A percentile compares a stretch with the other conserved stretches of the same genome.
Conservation (phyloP, 2,329 filamentous ascomycete species). For the Cercospora citrullina region DNA sequence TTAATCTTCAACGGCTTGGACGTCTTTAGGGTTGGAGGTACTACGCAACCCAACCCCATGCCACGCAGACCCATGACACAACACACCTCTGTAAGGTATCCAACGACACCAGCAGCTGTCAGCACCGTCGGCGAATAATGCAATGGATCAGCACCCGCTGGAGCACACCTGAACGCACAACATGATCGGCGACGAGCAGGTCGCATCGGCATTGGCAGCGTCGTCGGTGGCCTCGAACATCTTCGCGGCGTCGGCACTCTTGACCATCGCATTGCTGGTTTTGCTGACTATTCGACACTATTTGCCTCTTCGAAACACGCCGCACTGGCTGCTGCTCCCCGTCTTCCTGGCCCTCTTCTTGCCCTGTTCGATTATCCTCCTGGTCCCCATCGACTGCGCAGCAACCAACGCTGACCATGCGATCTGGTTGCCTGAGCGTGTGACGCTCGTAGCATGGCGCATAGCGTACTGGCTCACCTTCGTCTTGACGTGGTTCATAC, state of each 20-base stretch:
- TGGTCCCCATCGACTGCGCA: slow-evolving; percentile 94
- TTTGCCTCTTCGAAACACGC: slow-evolving; percentile 84
- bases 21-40: too few relatives aligned
- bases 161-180: not conserved
- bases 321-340: slow-evolving; percentile 83
- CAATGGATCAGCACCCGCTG: not conserved
- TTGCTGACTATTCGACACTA: slow-evolving; percentile 86
- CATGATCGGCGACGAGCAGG: slow-evolving; percentile 13
- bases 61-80: not conserved
- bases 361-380: slow-evolving; percentile 83
- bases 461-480: slow-evolving; percentile 98
- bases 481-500: slow-evolving; percentile 89
- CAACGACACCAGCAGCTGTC: not conserved
- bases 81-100: not conserved
- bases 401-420: slow-evolving; percentile 57
- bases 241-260: slow-evolving; percentile 71
- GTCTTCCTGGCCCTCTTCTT: slow-evolving; percentile 96
- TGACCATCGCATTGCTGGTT: slow-evolving; percentile 72
- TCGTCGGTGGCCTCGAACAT: slow-evolving; percentile 75
- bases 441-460: slow-evolving; percentile 85
- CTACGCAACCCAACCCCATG: too few relatives aligned
- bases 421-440: slow-evolving; percentile 79
- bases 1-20: not conserved
- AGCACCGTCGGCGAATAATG: not conserved
- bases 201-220: slow-evolving; percentile 39